phyloP scores from a whole-genome alignment of 2,329 filamentous ascomycete species.

The Trichoderma hamatum region DNA sequence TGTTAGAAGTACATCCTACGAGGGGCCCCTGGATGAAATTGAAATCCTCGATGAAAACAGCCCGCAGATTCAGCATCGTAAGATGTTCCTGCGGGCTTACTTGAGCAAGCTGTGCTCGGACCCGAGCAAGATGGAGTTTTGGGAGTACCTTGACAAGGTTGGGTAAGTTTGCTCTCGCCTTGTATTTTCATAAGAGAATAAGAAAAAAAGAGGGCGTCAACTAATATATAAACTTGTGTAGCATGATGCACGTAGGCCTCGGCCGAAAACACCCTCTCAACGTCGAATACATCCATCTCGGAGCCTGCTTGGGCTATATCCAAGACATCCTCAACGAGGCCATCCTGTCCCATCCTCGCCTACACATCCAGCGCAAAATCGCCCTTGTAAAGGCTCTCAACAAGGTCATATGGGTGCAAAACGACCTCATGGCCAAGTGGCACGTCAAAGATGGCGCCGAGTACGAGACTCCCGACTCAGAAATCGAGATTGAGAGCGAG shows the following conservation, averaged over 20 bases:
- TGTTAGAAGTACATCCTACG: slow-evolving; percentile 63
- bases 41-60: slow-evolving; percentile 66
- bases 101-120: slow-evolving; percentile 75
- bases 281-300: slow-evolving; percentile 80
- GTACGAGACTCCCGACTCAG: slow-evolving; percentile 50
- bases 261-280: slow-evolving; percentile 73
- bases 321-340: slow-evolving; percentile 78
- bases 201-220: neutral
- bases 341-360: slow-evolving; percentile 69
- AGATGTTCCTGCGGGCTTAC: slow-evolving; percentile 78
- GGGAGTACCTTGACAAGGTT: slow-evolving; percentile 83
- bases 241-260: slow-evolving; percentile 79
- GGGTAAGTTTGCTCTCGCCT: slow-evolving; percentile 53
- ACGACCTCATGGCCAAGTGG: slow-evolving; percentile 84
- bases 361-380: slow-evolving; percentile 69
- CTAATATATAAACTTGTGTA: slow-evolving; percentile 33
- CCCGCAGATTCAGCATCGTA: slow-evolving; percentile 74
- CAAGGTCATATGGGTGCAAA: slow-evolving; percentile 87
- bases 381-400: slow-evolving; percentile 74
- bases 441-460: slow-evolving; percentile 72
- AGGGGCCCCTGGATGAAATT: slow-evolving; percentile 66
- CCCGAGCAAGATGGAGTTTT: slow-evolving; percentile 74
- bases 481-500: slow-evolving; percentile 60
- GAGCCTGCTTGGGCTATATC: slow-evolving; percentile 71
- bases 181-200: neutral